These are phyloP conservation scores for Cardamine resedifolia DNA, from an alignment of 345 rosid species.

Conservation along the genomic window DNA sequence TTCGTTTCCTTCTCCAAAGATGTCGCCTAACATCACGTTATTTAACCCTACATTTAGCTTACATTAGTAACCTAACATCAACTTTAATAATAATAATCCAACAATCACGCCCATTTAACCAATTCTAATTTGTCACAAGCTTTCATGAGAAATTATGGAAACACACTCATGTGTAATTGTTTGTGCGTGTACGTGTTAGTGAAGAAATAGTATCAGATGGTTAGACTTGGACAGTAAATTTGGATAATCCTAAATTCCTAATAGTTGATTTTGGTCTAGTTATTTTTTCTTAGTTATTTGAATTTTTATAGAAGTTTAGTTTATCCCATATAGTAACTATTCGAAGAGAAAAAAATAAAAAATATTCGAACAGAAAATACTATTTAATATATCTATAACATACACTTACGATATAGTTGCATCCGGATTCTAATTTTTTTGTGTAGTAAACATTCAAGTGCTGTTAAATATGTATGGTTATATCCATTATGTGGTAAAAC, in stretches of 20 bases:
- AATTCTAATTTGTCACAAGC: background rate
- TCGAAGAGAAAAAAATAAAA: no score
- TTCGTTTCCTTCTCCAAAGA: conserved; percentile 13
- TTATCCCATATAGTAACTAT: no score
- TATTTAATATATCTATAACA: no score
- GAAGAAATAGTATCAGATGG: background rate
- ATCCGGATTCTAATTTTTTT: no score
- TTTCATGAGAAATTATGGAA: background rate
- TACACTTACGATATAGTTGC: background rate
- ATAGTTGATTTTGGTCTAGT: no score
- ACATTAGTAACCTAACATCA: conserved; percentile 8
- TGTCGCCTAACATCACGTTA: conserved; percentile 38
- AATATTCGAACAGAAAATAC: no score
- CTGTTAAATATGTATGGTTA: background rate
- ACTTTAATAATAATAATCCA: conserved; percentile 33
- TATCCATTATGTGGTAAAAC: background rate
- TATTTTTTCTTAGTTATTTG: no score
- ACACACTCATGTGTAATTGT: conserved; percentile 2
- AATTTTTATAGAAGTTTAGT: no score
- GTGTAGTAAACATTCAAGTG: background rate
- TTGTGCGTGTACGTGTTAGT: background rate
- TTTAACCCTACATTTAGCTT: conserved; percentile 14
- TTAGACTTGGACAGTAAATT: background rate
- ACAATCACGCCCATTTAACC: conserved; percentile 27
- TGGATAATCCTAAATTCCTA: background rate